phyloP scores from a whole-genome alignment of 768 basidiomycete genomes.

The Rhodotorula sphaerocarpa region DNA sequence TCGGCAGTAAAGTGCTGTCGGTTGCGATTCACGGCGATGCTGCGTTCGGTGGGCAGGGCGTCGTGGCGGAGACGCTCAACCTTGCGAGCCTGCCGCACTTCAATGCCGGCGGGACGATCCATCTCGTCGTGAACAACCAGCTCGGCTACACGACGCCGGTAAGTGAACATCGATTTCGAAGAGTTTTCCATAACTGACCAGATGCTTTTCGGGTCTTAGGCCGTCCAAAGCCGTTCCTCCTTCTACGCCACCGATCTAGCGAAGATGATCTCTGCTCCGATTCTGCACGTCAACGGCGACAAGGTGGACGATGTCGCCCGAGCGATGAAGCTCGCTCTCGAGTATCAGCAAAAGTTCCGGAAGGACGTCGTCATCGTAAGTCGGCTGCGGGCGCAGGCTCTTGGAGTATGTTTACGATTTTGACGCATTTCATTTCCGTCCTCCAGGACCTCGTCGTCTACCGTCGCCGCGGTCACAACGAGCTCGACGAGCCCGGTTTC shows the following conservation, averaged over 20 bases:
- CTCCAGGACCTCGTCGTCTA: conserved; percentile 84
- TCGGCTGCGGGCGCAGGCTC: too few relatives aligned
- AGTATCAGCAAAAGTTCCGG: conserved; percentile 75
- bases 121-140: conserved; percentile 70
- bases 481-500: conserved; percentile 52
- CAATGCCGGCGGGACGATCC: conserved; percentile 80
- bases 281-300: conserved; percentile 86
- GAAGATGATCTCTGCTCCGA: conserved; percentile 70
- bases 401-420: too few relatives aligned
- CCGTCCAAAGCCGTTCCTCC: conserved; percentile 71
- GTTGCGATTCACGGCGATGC: conserved; percentile 88
- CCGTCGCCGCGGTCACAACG: conserved; percentile 55
- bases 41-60: conserved; percentile 80
- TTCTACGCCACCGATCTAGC: conserved; percentile 50
- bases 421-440: too few relatives aligned
- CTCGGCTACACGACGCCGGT: conserved; percentile 74
- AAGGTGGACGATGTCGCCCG: conserved; percentile 80
- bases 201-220: conserved; percentile 82
- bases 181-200: neutral
- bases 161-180: neutral
- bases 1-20: conserved; percentile 69
- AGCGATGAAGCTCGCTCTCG: conserved; percentile 79
- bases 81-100: conserved; percentile 78
- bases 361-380: conserved; percentile 48
- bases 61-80: conserved; percentile 79